Conservation (phyloP, 495 filamentous ascomycete species). For the Haplographium delicatum region DNA sequence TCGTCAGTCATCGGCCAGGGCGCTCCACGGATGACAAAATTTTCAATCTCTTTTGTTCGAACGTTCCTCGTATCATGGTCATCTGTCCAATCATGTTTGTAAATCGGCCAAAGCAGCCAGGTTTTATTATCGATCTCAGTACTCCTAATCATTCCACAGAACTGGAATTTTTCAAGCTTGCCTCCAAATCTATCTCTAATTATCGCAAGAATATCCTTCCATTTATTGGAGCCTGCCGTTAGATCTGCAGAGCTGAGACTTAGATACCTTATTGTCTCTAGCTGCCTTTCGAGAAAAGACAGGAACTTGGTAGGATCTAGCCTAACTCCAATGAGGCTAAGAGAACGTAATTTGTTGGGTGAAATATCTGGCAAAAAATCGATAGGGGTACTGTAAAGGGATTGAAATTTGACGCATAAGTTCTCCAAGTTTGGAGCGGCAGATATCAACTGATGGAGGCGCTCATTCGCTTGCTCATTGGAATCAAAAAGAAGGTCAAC, state of each 20-base stretch:
- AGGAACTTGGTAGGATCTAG: background rate
- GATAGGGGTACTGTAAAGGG: background rate
- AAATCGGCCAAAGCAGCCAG: conserved; percentile 7
- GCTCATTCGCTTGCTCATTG: background rate
- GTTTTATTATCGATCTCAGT: background rate
- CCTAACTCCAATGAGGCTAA: background rate
- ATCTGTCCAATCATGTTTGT: conserved; percentile 12
- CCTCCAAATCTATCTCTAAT: conserved; percentile 2
- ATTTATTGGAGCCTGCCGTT: background rate
- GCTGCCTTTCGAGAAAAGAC: conserved; percentile 8
- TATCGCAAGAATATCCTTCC: background rate
- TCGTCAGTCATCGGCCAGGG: conserved; percentile 10
- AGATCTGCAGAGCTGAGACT: background rate
- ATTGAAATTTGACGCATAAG: background rate
- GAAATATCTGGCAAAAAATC: background rate
- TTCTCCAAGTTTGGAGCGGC: background rate
- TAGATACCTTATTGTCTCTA: background rate
- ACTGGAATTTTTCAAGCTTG: conserved; percentile 10
- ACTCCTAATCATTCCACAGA: background rate
- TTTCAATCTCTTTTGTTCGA: conserved; percentile 8
- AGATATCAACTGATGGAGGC: background rate
- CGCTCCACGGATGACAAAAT: conserved; percentile 10
- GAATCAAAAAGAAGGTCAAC: background rate
- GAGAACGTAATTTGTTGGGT: background rate
- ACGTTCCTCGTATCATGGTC: background rate